Evolutionary conservation across 106 monocot species (phyloP).

Genomic region (Apostasia ramifera): DNA sequence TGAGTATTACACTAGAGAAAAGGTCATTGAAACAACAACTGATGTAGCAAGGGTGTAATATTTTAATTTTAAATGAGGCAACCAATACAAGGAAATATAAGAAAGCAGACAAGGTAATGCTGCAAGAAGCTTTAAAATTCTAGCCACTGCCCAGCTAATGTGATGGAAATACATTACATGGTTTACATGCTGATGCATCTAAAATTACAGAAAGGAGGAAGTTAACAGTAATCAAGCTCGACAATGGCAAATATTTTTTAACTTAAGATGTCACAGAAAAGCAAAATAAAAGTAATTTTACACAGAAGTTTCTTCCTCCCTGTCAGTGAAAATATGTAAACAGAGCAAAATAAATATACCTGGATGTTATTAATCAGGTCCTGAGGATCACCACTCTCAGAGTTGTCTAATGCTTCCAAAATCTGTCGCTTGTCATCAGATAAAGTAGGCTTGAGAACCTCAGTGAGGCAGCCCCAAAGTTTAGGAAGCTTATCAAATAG

Average conservation of each 20-base stretch:
- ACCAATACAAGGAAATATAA: neutral
- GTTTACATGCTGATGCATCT: no score
- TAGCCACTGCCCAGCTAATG: no score
- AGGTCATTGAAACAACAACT: neutral
- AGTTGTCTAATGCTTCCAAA: constrained; percentile 26
- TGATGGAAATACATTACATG: no score
- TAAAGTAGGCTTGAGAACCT: constrained; percentile 51
- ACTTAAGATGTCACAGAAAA: no score
- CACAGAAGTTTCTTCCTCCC: neutral
- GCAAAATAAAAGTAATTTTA: neutral
- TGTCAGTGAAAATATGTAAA: neutral
- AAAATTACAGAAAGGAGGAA: no score
- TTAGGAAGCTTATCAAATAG: constrained; percentile 89
- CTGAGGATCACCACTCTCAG: constrained; percentile 55
- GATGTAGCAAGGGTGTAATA: neutral
- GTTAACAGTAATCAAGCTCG: no score
- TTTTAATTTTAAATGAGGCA: neutral
- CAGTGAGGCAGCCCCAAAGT: constrained; percentile 91
- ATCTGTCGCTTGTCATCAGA: constrained; percentile 23
- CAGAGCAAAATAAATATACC: constrained; percentile 26
- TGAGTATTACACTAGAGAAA: no score
- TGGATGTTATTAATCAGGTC: constrained; percentile 86
- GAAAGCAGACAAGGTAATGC: neutral
- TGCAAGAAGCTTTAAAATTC: neutral
- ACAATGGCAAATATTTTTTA: no score